Evolutionary conservation across 768 basidiomycete species (phyloP).

Genomic region (Lactifluus piperatus): DNA sequence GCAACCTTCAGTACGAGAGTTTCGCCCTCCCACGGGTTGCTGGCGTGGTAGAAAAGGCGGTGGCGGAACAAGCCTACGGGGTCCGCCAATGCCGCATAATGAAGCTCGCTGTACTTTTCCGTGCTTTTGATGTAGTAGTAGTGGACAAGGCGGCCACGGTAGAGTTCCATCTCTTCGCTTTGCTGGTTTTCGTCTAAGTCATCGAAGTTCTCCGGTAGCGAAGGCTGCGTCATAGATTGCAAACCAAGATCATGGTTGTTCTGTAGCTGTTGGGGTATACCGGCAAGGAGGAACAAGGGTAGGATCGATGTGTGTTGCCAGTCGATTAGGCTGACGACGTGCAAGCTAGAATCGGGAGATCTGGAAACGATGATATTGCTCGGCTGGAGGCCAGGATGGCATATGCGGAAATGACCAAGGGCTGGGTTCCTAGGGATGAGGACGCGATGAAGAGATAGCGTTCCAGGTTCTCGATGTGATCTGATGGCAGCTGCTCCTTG

Average conservation of each 20-base stretch:
- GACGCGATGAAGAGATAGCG: conserved; percentile 41
- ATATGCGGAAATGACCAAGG: too few species aligned
- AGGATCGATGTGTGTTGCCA: conserved; percentile 53
- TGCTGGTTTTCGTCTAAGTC: conserved; percentile 34
- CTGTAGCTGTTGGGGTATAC: conserved; percentile 37
- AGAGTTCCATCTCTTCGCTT: conserved; percentile 28
- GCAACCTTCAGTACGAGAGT: conserved; percentile 37
- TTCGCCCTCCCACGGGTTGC: conserved; percentile 40
- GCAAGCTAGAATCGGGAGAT: conserved; percentile 35
- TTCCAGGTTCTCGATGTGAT: conserved; percentile 41
- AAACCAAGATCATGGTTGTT: conserved; percentile 39
- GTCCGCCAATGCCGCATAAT: neutral
- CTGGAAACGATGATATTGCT: conserved; percentile 41
- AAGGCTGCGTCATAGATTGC: conserved; percentile 32
- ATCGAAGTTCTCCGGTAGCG: conserved; percentile 36
- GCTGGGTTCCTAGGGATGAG: conserved; percentile 35
- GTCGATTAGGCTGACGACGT: conserved; percentile 39
- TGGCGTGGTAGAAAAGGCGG: conserved; percentile 37
- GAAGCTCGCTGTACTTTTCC: conserved; percentile 32
- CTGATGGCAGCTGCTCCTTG: conserved; percentile 34
- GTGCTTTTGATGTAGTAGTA: conserved; percentile 41
- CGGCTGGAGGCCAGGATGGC: too few species aligned
- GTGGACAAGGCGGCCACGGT: conserved; percentile 41
- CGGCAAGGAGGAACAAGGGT: too few species aligned
- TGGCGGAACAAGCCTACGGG: conserved; percentile 24